Conservation (phyloP, 2,329 filamentous ascomycete species). For the Paecilomyces sp. region DNA sequence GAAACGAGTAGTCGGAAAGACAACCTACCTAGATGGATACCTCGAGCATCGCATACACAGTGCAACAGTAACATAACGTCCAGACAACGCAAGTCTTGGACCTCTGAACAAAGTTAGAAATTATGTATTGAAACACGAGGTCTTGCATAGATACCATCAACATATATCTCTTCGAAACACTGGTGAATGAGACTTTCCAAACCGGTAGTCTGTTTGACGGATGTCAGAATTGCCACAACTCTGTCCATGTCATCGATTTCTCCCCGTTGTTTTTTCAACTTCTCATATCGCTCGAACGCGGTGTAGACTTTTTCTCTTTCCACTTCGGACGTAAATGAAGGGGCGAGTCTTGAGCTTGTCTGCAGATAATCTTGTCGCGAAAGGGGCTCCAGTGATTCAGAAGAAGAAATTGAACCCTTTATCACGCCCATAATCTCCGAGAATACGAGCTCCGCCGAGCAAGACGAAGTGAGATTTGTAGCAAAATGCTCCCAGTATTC, state of each 20-base stretch:
- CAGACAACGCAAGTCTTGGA: slow-evolving; percentile 21
- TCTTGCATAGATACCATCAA: slow-evolving; percentile 3
- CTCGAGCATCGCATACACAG: slow-evolving; percentile 16
- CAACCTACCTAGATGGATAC: slow-evolving; percentile 19
- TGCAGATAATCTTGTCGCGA: slow-evolving; percentile 13
- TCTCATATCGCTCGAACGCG: slow-evolving; percentile 19
- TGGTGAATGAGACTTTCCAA: slow-evolving; percentile 5
- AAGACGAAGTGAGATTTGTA: slow-evolving; percentile 4
- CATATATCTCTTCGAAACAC: slow-evolving; percentile 15
- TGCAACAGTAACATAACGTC: slow-evolving; percentile 20
- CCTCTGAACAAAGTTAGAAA: slow-evolving; percentile 12
- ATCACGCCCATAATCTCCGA: slow-evolving; percentile 25
- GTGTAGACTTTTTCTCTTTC: slow-evolving; percentile 15
- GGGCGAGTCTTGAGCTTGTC: slow-evolving; percentile 12
- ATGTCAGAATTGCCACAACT: slow-evolving; percentile 13
- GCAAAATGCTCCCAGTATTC: slow-evolving; percentile 20
- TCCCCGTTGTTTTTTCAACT: slow-evolving; percentile 7
- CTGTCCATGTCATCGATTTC: slow-evolving; percentile 13
- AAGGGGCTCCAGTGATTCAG: slow-evolving; percentile 11
- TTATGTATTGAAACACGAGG: background rate
- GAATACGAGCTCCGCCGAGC: slow-evolving; percentile 17
- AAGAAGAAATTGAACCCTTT: slow-evolving; percentile 15
- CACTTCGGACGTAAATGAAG: slow-evolving; percentile 12
- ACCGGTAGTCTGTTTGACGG: slow-evolving; percentile 6
- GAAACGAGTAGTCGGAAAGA: background rate